Evolutionary conservation across 305 asterid genomes (phyloP).

Genomic region (Fraxinus floribunda): DNA sequence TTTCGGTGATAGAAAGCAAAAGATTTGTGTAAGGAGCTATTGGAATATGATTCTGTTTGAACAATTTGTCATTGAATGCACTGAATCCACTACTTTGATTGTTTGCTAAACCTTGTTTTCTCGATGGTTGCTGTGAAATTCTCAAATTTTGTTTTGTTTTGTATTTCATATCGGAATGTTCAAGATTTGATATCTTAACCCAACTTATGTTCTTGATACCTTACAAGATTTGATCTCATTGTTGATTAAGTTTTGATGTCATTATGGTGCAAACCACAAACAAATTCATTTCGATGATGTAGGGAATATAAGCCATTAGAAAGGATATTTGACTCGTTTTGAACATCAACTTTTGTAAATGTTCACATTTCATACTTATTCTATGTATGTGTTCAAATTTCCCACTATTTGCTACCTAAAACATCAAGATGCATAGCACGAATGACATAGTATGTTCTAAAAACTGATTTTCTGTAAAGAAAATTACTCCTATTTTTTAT

Average conservation of each 20-base stretch:
- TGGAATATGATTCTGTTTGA: neutral
- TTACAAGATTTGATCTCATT: neutral
- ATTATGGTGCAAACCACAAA: neutral
- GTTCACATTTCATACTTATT: neutral
- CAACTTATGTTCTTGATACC: neutral
- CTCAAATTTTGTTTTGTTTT: neutral
- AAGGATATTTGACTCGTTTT: neutral
- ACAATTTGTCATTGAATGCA: neutral
- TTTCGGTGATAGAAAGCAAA: neutral
- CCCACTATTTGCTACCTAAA: neutral
- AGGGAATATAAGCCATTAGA: neutral
- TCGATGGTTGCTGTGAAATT: neutral
- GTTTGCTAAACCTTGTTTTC: neutral
- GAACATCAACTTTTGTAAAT: neutral
- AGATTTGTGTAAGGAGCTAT: neutral
- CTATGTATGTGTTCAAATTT: neutral
- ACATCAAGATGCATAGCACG: neutral
- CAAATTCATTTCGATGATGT: neutral
- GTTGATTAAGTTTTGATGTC: neutral
- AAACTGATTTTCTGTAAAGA: neutral
- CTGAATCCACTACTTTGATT: neutral
- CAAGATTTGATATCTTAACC: neutral
- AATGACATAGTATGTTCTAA: neutral
- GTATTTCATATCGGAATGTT: neutral
- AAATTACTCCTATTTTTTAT: neutral